phyloP scores from a whole-genome alignment of 495 filamentous ascomycete genomes.

The Geopyxis carbonaria region DNA sequence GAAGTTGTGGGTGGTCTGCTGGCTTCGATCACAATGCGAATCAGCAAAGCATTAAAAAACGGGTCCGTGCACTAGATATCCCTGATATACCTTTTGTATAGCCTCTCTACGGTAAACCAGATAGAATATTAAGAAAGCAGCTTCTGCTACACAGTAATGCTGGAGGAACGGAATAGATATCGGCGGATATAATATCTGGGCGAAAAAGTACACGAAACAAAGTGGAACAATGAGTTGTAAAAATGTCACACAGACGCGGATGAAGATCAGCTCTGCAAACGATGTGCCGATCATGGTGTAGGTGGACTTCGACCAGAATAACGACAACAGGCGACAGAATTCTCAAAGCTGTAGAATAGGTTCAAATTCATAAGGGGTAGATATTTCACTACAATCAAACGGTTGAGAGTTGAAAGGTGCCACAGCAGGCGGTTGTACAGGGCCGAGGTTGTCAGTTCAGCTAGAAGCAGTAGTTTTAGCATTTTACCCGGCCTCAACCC shows the following conservation, averaged over 20 bases:
- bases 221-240: conserved; percentile 39
- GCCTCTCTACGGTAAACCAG: conserved; percentile 34
- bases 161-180: conserved; percentile 16
- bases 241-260: conserved; percentile 33
- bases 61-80: not conserved
- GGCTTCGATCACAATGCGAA: conserved; percentile 5
- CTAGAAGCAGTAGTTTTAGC: no score
- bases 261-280: conserved; percentile 27
- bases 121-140: conserved; percentile 35
- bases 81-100: conserved; percentile 3
- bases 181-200: conserved; percentile 25
- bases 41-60: not conserved
- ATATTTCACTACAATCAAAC: no score
- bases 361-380: no score
- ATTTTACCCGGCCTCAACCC: no score
- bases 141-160: conserved; percentile 31
- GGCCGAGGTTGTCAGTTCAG: no score
- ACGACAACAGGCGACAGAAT: no score
- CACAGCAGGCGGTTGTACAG: no score
- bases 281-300: conserved; percentile 26
- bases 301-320: no score
- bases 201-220: conserved; percentile 30
- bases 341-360: no score
- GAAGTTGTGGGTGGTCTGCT: conserved; percentile 36
- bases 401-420: no score